A percentile compares a stretch with the other conserved stretches of the same genome.
These are phyloP conservation scores for Dactylellina drechsleri DNA, from an alignment of 2,329 filamentous ascomycete species.

Conservation along the genomic window DNA sequence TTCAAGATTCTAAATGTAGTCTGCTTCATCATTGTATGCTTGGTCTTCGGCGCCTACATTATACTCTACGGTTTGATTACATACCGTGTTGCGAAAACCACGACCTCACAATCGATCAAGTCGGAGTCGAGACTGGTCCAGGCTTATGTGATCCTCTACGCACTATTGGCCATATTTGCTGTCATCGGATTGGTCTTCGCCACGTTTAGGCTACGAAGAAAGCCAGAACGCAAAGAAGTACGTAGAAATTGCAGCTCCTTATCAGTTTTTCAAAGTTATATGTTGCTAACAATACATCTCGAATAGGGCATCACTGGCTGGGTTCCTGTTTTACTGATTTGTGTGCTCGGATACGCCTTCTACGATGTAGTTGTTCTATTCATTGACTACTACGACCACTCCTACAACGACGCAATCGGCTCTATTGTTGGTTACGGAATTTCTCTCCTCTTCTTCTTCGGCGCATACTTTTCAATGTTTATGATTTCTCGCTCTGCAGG, in stretches of 20 bases:
- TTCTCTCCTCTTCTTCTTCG: constrained; percentile 32
- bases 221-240: constrained; percentile 34
- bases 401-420: neutral
- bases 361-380: constrained; percentile 28
- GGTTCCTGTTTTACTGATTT: constrained; percentile 32
- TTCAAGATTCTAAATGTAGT: constrained; percentile 14
- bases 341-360: constrained; percentile 28
- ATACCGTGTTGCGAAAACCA: constrained; percentile 10
- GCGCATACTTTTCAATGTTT: constrained; percentile 36
- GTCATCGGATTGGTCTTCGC: constrained; percentile 30
- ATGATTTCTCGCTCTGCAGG: constrained; percentile 34
- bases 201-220: constrained; percentile 15
- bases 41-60: constrained; percentile 18
- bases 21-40: constrained; percentile 23
- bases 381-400: constrained; percentile 11
- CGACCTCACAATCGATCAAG: neutral
- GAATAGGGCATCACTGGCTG: constrained; percentile 36
- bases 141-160: constrained; percentile 21
- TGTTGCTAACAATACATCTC: constrained; percentile 4
- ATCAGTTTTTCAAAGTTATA: neutral
- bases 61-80: constrained; percentile 19
- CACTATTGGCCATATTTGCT: constrained; percentile 20
- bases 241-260: neutral
- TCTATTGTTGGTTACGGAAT: constrained; percentile 28
- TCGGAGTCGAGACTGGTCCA: constrained; percentile 12